Percentiles rank a stretch among this genome's conserved stretches.
phyloP scores from a whole-genome alignment of 805 yeast genomes.

The Cyberlindnera meyerae region DNA sequence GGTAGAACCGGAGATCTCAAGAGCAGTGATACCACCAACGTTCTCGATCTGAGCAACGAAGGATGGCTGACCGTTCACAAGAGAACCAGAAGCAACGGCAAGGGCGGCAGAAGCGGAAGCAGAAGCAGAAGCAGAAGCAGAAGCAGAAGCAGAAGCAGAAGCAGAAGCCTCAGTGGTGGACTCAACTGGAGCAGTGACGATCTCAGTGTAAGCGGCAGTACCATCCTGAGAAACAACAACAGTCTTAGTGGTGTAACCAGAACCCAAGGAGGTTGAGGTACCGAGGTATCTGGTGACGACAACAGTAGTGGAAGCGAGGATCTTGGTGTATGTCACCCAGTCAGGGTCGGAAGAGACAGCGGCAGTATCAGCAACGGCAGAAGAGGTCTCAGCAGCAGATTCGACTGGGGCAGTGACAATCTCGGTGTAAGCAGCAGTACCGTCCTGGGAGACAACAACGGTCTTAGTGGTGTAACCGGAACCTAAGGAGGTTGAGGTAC shows the following conservation, averaged over 20 bases:
- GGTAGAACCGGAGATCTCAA: conserved; percentile 11
- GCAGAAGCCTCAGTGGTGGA: conserved; percentile 24
- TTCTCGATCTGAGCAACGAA: too few species aligned
- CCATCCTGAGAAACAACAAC: conserved; percentile 3
- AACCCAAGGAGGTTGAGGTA: too few species aligned
- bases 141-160: conserved; percentile 22
- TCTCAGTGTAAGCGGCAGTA: conserved; percentile 9
- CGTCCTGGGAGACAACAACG: conserved; percentile 2
- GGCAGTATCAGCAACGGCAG: conserved; percentile 7
- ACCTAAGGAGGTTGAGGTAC: too few species aligned
- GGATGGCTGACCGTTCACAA: too few species aligned
- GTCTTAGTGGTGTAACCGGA: too few species aligned
- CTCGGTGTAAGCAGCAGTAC: conserved; percentile 10
- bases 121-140: conserved; percentile 3
- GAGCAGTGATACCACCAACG: too few species aligned
- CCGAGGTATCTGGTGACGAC: conserved; percentile 14
- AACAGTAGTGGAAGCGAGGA: conserved; percentile 15
- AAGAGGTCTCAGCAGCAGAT: conserved; percentile 6
- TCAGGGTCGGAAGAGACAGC: conserved; percentile 11
- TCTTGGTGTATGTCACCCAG: not conserved
- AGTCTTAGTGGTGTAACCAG: too few species aligned
- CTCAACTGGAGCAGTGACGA: conserved; percentile 12
- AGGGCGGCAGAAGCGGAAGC: conserved; percentile 12
- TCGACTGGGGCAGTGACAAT: conserved; percentile 12
- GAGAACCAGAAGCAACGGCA: conserved; percentile 7